phyloP scores from a whole-genome alignment of 2,329 filamentous ascomycete species.

The Clarireedia hainanense region DNA sequence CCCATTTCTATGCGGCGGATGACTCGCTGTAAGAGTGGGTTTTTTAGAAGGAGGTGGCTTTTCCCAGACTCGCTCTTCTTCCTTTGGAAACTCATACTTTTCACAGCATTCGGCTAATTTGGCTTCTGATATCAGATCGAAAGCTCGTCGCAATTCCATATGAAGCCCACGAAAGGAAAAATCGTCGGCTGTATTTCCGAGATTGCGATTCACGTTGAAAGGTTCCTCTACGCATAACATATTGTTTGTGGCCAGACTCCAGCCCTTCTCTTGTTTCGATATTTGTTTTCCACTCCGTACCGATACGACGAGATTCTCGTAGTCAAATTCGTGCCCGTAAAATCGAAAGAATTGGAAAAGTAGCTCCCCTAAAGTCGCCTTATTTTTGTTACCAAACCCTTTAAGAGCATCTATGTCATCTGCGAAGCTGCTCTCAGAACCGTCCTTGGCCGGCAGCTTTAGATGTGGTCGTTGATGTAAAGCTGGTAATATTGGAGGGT shows the following conservation, averaged over 20 bases:
- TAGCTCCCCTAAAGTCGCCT: conserved; percentile 74
- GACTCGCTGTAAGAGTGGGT: conserved; percentile 43
- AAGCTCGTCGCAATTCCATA: conserved; percentile 79
- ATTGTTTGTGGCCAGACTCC: conserved; percentile 74
- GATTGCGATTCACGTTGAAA: conserved; percentile 81
- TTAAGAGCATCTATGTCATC: conserved; percentile 72
- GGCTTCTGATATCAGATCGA: conserved; percentile 69
- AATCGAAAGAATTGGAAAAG: conserved; percentile 93
- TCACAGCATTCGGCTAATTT: conserved; percentile 81
- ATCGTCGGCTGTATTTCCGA: conserved; percentile 94
- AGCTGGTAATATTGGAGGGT: conserved; percentile 75
- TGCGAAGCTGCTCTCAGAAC: conserved; percentile 69
- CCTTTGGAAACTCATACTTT: conserved; percentile 79
- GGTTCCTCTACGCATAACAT: conserved; percentile 92
- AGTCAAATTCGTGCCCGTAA: conserved; percentile 90
- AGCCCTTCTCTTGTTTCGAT: conserved; percentile 78
- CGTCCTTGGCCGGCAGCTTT: conserved; percentile 53
- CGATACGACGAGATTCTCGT: conserved; percentile 75
- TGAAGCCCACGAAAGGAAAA: conserved; percentile 90
- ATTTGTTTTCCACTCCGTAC: conserved; percentile 73
- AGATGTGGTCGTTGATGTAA: conserved; percentile 68
- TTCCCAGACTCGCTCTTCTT: conserved; percentile 48
- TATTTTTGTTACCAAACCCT: conserved; percentile 71
- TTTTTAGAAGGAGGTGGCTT: conserved; percentile 47
- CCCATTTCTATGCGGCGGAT: conserved; percentile 40